Base-by-base conservation (phyloP, 306 rosid genomes). In the Rosa persica region DNA sequence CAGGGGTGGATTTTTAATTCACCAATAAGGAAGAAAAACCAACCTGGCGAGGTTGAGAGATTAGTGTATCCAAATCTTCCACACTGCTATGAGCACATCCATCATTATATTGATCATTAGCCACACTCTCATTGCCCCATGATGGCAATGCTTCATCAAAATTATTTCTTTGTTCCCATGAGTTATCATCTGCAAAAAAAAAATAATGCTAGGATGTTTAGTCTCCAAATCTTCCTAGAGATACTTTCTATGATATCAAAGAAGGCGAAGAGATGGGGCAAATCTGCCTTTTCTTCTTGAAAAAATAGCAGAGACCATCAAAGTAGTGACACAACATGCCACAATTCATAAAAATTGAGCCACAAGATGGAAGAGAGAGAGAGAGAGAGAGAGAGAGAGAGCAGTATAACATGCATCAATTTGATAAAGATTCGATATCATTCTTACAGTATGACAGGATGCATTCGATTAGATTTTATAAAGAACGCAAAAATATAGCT, bases 31-130 rank as follows among this genome's bases (percentile, higher is more conserved):
- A 74, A 61, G 27, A 61, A 17, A 38, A 68, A 78, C 81, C 16
- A 74, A 81, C 84, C 81, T 57, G 77, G 47, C 68, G 44, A 71
- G 78, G 74, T 58, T 49, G 62, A n/a, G 78, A 81, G 43, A 52
- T 77, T 52, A 81, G 84, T 30, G 34, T 22, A 9, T 70, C 80
- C n/a, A 25, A 39, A 19, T 61, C 77, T 17, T 81, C 78, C 15
- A 20, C 52, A 27, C 46, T 60, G 40, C 51, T 70, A 61, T 30
- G 57, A 62, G 54, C 67, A 62, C n/a, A 60, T 49, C 69, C 74
- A 62, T 71, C 78, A 27, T 64, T 6, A 40, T n/a, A 25, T 40
- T 49, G 74, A n/a, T 20, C 74, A 42, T 74, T 16, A 40, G 16
- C 68, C 48, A 70, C 78, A 49, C 78, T 81, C 61, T 64, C 81